Conservation (phyloP, 805 yeast species). For the Maudiozyma turicensis region DNA sequence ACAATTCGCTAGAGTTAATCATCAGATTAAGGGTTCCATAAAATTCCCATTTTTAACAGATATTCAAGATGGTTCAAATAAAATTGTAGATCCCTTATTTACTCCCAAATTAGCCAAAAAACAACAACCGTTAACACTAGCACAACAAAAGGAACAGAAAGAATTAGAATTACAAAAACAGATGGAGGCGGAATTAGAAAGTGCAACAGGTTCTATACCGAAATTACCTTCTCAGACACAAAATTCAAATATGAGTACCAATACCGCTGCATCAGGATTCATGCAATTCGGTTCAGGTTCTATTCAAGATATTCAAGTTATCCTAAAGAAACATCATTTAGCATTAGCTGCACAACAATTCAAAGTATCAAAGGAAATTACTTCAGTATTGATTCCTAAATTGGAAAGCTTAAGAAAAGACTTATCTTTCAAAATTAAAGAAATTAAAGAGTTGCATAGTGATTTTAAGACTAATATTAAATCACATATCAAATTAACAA, state of each 20-base stretch:
- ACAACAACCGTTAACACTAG: slow-evolving; percentile 20
- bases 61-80: slow-evolving; percentile 26
- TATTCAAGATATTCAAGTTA: slow-evolving; percentile 66
- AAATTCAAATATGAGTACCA: slow-evolving; percentile 1
- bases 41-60: slow-evolving; percentile 32
- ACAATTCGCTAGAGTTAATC: slow-evolving; percentile 58
- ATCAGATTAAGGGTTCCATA: slow-evolving; percentile 63
- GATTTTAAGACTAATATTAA: slow-evolving; percentile 56
- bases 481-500: slow-evolving; percentile 54
- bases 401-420: slow-evolving; percentile 57
- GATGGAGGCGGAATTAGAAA: slow-evolving; percentile 1
- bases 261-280: slow-evolving; percentile 38
- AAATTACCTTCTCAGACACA: slow-evolving; percentile 3
- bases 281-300: slow-evolving; percentile 68
- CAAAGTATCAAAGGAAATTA: slow-evolving; percentile 45
- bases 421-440: slow-evolving; percentile 65
- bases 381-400: slow-evolving; percentile 44
- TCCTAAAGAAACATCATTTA: slow-evolving; percentile 55
- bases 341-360: slow-evolving; percentile 47
- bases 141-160: slow-evolving; percentile 13
- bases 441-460: slow-evolving; percentile 56
- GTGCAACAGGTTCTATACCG: background rate
- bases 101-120: slow-evolving; percentile 32
- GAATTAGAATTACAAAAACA: slow-evolving; percentile 4
- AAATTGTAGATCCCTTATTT: slow-evolving; percentile 41